Base-by-base conservation (phyloP, 2,329 filamentous ascomycete species). In the Colletotrichum aenigma region DNA sequence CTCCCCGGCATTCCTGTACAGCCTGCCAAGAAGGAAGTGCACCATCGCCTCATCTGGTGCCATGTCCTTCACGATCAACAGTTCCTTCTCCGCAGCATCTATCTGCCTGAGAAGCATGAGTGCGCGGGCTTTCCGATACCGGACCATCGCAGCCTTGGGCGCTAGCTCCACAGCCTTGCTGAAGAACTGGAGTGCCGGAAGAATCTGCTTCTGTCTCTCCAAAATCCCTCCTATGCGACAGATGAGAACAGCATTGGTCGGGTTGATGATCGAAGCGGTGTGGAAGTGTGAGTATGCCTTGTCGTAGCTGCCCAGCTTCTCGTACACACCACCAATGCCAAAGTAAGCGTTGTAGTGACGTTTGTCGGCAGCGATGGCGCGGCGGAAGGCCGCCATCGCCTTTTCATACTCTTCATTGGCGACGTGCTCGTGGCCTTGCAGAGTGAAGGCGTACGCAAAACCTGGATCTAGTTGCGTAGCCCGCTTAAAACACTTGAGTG, bases 291-390 rank as follows among this genome's bases (percentile, higher is more conserved):
- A 93, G 81, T 97, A 95, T 3, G 97, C 96, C 83, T 97, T 95
- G 77, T 98, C 95, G 80, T 95, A 96, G 83, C 95, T 96, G 81
- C 96, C 96, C 80, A 97, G 91, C 81, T 96, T 96, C 84, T 98
- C 95, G 81, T 96, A 97, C 2, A 98, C 96, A 75, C 91, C 89
- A 34, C 92, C 93, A 72, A 94, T 92, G 79, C 97, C 97, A 83
- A 98, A 99, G 91, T 97, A 98, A n/a, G 96, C 97, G 82, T 98
- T 98, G 87, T 98, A 99, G 83, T 98, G 96, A 24, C 96, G 93
- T 71, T 91, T 92, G 81, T 99, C 96, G 1, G 95, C 95, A 60
- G 93, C 91, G 79, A 99, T 94, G 3, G 95, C 96, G 69, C 93
- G 92, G 38, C 97, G 92, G 84, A 98, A 99, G 3, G 95, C 94